Evolutionary conservation across 257 asterid genomes (phyloP).

Genomic region (Primulina eburnea): DNA sequence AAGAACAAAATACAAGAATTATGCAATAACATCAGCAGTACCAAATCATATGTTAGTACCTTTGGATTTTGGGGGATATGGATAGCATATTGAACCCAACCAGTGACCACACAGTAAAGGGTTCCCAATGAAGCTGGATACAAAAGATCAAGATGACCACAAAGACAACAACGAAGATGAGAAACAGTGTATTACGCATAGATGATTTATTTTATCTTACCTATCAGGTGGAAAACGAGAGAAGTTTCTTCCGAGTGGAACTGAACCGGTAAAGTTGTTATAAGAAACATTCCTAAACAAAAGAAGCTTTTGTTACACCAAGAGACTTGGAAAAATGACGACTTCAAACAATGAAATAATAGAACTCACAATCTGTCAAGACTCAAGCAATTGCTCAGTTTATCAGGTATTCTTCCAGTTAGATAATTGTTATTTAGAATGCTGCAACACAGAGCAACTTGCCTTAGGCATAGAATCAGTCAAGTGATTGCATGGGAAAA

Average conservation of each 20-base stretch:
- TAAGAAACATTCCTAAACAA: constrained; percentile 66
- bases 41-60: constrained; percentile 34
- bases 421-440: constrained; percentile 61
- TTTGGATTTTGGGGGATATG: constrained; percentile 54
- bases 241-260: constrained; percentile 75
- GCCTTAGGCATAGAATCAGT: neutral
- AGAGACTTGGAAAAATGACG: neutral
- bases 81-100: constrained; percentile 81
- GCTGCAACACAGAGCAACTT: constrained; percentile 40
- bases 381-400: constrained; percentile 76
- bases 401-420: constrained; percentile 76
- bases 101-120: constrained; percentile 83
- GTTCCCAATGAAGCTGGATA: constrained; percentile 73
- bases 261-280: constrained; percentile 76
- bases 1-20: neutral
- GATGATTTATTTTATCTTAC: constrained; percentile 29
- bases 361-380: constrained; percentile 71
- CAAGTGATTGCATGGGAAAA: neutral
- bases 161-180: neutral
- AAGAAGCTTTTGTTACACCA: constrained; percentile 24
- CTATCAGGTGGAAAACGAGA: constrained; percentile 81
- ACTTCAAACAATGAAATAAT: neutral
- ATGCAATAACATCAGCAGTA: neutral
- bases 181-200: neutral
- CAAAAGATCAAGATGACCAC: constrained; percentile 21